Base-by-base conservation (phyloP, 768 basidiomycete species). In the Serendipita indica region DNA sequence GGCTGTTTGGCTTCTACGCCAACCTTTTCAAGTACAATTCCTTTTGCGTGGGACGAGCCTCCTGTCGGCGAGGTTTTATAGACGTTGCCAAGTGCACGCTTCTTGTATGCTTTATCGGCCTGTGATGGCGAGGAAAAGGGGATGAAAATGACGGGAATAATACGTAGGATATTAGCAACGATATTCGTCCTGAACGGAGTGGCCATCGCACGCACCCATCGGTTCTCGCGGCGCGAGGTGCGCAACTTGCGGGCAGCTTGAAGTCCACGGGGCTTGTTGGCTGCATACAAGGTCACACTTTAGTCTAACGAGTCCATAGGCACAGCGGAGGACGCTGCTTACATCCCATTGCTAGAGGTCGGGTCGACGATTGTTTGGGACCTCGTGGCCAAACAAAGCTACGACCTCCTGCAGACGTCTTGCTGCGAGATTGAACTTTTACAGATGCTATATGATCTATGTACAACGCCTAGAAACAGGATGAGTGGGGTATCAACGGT, bases 1-100 rank as follows among this genome's bases (percentile, higher is more conserved):
- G 96, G 96, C 74, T 99, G 96, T 77, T 99, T 99, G 71, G 96
- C 94, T 78, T 99, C 96, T 64, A 99, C 94, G 71, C 96, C 96
- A 69, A 99, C 92, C 79, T 99, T 99, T 77, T 99, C 96, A 62
- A 99, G 84, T 61, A 99, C 96, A 70, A 99, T 99, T 65, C 96
- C 96, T 79, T 99, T 99, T 65, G 96, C 96, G 74, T 99, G 96
- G 65, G 96, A 98, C 60, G 92, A 93, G 65, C 96, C 96, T 76
- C 92, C 96, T 62, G 96, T 98, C 46, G 96, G 96, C 32, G 94
- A 98, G 69, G 96, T 98, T 79, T 94, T 96, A 86, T 93, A 99
- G 71, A 96, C 83, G 77, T 98, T 99, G 62, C 96, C 96, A 60
- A 99, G 84, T 60, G 96, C 96, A 69, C 96, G 88, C 76, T 98